Evolutionary conservation across 805 yeast species (phyloP), one percentile per base, ranked within the genome.

Genomic region (Ogataea trehaloabstinens): DNA sequence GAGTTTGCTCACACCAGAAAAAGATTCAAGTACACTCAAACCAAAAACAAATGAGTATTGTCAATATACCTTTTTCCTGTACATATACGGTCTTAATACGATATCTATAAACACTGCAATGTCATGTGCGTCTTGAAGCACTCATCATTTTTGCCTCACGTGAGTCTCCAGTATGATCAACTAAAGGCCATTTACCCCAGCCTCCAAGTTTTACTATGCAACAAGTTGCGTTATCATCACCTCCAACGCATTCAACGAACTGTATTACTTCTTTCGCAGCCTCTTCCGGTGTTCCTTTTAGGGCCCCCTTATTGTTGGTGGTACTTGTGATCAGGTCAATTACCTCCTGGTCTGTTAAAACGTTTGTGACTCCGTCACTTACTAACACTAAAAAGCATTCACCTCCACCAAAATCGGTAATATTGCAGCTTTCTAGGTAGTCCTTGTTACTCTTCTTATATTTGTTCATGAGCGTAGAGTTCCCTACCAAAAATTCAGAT

Each of bases 191-290:
- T 39, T 79, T 74, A 5, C 96, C 96, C 99, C 99, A 93, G 7
- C 96, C 96, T 24, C 75, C 72, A 40, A 93, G 66, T 42, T 95
- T 68, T 8, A 91, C 62, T 4, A 93, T 85, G 45, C 84, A 55
- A 58, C 96, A 88, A 2, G 97, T 88, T n/a, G 98, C 95, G 63
- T 93, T 93, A 60, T 93, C 99, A 53, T 86, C 89, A 2, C 95
- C 93, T 11, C 95, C 95, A 6, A 90, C 74, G 29, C 85, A 85
- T 56, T 84, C 89, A 8, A 89, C 83, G 58, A 81, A 93, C 51
- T 80, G 74, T 10, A 91, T 78, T 15, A 93, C 85, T 57, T 90
- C 97, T 44, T 77, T 80, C 0, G 97, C 90, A 25, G 95, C 86
- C 31, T 67, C 74, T 52, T 86, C 95, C 1, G 98, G 96, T 0